Percentiles rank a stretch among this genome's conserved stretches.
phyloP scores from a whole-genome alignment of 2,329 filamentous ascomycete species.

The Colletotrichum siamense region DNA sequence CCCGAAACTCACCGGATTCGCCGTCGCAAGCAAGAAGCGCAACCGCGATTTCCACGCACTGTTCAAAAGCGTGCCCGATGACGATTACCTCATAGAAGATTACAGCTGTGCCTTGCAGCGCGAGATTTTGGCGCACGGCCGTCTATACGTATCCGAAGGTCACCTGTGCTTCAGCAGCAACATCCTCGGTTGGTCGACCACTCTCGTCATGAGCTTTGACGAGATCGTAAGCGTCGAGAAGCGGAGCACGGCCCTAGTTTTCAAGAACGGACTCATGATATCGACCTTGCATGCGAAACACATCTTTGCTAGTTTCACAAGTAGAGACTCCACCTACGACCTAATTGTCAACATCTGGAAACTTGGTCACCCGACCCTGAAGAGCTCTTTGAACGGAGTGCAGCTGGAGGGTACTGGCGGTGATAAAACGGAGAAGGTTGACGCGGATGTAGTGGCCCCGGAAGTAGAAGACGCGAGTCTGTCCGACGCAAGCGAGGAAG shows the following conservation, averaged over 20 bases:
- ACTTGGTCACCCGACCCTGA: conserved; percentile 88
- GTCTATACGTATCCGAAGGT: conserved; percentile 95
- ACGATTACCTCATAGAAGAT: conserved; percentile 97
- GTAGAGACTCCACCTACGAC: conserved; percentile 94
- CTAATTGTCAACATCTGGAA: conserved; percentile 99
- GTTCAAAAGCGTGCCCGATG: conserved; percentile 96
- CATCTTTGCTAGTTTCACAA: conserved; percentile 93
- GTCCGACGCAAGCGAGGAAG: conserved; percentile 60
- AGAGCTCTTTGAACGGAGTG: conserved; percentile 90
- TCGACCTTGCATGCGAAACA: conserved; percentile 95
- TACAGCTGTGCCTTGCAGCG: conserved; percentile 96
- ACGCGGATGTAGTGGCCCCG: conserved; percentile 40
- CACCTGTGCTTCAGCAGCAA: conserved; percentile 99
- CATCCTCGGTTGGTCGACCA: conserved; percentile 97
- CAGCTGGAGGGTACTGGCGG: conserved; percentile 81
- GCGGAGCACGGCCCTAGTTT: conserved; percentile 91
- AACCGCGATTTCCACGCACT: conserved; percentile 94
- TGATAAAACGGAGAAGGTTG: conserved; percentile 89
- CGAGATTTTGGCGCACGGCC: conserved; percentile 92
- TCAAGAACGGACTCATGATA: conserved; percentile 97
- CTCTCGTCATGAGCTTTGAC: conserved; percentile 96
- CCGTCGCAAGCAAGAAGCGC: conserved; percentile 93
- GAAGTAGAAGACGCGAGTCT: conserved; percentile 53
- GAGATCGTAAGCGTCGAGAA: conserved; percentile 98
- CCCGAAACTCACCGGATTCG: conserved; percentile 90